Evolutionary conservation across 176 grass and related monocot genomes (phyloP).

Genomic region (Eragrostis nindensis): DNA sequence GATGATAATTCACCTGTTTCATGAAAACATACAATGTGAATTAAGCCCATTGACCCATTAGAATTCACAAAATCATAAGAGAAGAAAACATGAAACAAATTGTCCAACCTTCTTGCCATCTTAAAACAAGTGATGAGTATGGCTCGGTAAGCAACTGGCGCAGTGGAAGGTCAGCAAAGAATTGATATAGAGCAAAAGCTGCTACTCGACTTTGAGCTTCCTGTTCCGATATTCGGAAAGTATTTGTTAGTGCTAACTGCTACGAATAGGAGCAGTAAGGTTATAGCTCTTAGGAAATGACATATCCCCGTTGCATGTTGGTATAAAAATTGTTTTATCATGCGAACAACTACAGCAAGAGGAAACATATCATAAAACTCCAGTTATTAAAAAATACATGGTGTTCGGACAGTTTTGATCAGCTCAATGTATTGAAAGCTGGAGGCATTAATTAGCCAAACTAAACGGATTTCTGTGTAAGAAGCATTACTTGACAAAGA

Average conservation of each 20-base stretch:
- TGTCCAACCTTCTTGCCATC: conserved; percentile 82
- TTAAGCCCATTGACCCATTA: conserved; percentile 14
- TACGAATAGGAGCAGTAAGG: conserved; percentile 20
- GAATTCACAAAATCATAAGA: conserved; percentile 1
- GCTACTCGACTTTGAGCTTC: conserved; percentile 91
- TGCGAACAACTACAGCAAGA: conserved; percentile 5
- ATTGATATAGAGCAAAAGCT: conserved; percentile 83
- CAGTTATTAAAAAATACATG: background rate
- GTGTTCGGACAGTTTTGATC: background rate
- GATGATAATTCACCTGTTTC: conserved; percentile 65
- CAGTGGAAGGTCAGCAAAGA: conserved; percentile 89
- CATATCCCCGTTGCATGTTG: conserved; percentile 16
- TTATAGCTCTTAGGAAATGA: conserved; percentile 6
- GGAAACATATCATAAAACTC: conserved; percentile 27
- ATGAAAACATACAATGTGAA: conserved; percentile 20
- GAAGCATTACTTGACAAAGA: conserved; percentile 13
- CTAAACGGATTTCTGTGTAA: background rate
- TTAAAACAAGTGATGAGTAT: conserved; percentile 82
- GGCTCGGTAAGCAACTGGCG: conserved; percentile 79
- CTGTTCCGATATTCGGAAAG: conserved; percentile 51
- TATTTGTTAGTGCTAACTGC: conserved; percentile 16
- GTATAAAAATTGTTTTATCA: background rate
- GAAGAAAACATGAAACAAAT: conserved; percentile 40
- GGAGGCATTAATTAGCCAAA: background rate
- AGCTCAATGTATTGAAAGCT: background rate